Base-by-base conservation (phyloP, 2,329 filamentous ascomycete genomes). In the Xylaria sp. region DNA sequence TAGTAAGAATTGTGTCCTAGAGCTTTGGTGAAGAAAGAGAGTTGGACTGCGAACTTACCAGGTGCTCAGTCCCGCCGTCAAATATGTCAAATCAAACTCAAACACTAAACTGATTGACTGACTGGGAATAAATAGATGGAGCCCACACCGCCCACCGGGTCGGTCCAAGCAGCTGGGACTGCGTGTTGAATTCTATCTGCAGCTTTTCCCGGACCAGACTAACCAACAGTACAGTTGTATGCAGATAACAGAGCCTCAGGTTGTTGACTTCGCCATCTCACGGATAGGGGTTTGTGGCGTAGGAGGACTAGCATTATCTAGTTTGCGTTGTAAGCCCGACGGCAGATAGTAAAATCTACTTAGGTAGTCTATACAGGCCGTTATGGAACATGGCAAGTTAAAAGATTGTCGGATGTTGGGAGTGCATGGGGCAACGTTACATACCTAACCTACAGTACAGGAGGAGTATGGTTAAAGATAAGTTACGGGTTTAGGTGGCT, bases 371-470 rank as follows among this genome's bases (percentile, higher is more conserved):
- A n/a, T n/a, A n/a, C n/a, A 52, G 25, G n/a, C 15, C 23, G 7
- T 6, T 3, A 50, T 28, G 43, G 55, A 34, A 30, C 30, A 12
- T 32, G 18, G 34, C 25, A 36, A 36, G 28, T 55, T 10, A 30
- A 56, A 56, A n/a, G 20, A 46, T 63, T 28, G 60, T 15, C 56
- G 23, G 20, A 52, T 36, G 52, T 28, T 57, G 18, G 43, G 32
- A 36, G 28, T 36, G 58, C 45, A 46, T 62, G 59, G 73, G 73
- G 74, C 74, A 76, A 76, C 74, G 74, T 76, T 76, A 76, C 74
- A 76, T 76, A 66, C 15, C 13, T 43, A 43, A 34, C 36, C 36
- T 39, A 36, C n/a, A 5, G 34, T 12, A 15, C 12, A 7, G 36
- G 12, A 18, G 36, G 36, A 6, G 36, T 39, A 39, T 15, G 32